These are phyloP conservation scores for Flaveria ramosissima DNA, from an alignment of 129 eudicot genomes.

Conservation along the genomic window DNA sequence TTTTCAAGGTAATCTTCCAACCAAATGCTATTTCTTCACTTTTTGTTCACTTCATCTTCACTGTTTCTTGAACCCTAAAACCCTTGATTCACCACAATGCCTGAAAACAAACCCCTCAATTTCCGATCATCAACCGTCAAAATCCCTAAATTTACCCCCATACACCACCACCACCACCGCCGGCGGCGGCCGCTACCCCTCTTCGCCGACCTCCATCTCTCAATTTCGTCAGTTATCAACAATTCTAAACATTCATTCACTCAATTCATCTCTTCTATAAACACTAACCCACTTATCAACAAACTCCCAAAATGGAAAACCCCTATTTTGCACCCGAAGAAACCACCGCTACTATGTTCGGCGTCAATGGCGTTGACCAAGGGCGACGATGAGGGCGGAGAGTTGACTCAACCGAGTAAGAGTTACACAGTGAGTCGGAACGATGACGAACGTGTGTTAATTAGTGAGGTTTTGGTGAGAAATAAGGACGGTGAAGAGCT, in stretches of 20 bases:
- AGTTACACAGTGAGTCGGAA: constrained; percentile 39
- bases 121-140: constrained; percentile 60
- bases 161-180: constrained; percentile 18
- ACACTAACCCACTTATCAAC: constrained; percentile 16
- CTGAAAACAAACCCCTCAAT: constrained; percentile 50
- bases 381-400: constrained; percentile 42
- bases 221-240: constrained; percentile 36
- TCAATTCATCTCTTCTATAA: constrained; percentile 41
- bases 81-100: constrained; percentile 45
- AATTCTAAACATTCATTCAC: constrained; percentile 37
- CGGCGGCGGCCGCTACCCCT: constrained; percentile 24
- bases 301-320: constrained; percentile 29
- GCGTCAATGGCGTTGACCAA: constrained; percentile 53
- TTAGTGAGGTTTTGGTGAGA: constrained; percentile 90
- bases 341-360: constrained; percentile 45
- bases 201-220: constrained; percentile 40
- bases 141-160: constrained; percentile 43
- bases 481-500: constrained; percentile 94
- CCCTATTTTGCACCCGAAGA: constrained; percentile 24
- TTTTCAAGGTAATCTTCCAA: no score
- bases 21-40: no score
- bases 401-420: constrained; percentile 33
- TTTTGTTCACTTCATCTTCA: no score
- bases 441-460: constrained; percentile 83
- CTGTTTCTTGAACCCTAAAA: background rate